These are phyloP conservation scores for Cornus suecica DNA, from an alignment of 148 eudicot genomes.

Conservation along the genomic window DNA sequence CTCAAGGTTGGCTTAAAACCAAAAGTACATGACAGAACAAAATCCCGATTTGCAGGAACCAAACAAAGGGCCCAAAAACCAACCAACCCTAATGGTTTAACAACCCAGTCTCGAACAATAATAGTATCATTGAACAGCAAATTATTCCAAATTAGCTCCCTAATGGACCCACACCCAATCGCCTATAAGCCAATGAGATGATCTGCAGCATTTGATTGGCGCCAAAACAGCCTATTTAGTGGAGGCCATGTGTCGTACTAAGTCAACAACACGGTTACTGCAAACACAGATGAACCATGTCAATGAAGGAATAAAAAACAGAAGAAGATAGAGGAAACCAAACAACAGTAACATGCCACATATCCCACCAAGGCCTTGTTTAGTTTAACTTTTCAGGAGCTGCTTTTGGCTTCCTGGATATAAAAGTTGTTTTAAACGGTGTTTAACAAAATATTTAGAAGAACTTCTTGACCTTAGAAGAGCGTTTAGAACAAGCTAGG, in stretches of 20 bases:
- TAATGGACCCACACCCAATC: not conserved
- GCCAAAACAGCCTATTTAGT: constrained; percentile 6
- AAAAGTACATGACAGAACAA: not conserved
- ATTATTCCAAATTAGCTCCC: constrained; percentile 14
- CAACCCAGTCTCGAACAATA: constrained; percentile 8
- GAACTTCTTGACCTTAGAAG: too few species aligned
- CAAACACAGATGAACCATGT: constrained; percentile 18
- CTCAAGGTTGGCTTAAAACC: not conserved
- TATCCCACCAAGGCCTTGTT: not conserved
- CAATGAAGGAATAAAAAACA: not conserved
- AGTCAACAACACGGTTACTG: constrained; percentile 68
- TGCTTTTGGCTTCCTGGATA: too few species aligned
- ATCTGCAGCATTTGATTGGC: not conserved
- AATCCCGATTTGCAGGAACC: constrained; percentile 1
- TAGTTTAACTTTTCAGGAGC: too few species aligned
- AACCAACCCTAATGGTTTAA: not conserved
- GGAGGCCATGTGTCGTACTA: constrained; percentile 49
- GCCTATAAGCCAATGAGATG: constrained; percentile 3
- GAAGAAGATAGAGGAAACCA: not conserved
- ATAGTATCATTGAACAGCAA: constrained; percentile 3
- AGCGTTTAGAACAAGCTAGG: too few species aligned
- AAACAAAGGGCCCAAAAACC: constrained; percentile 9
- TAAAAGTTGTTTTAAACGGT: too few species aligned
- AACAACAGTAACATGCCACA: not conserved
- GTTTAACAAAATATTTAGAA: too few species aligned